phyloP scores from a whole-genome alignment of 2,329 filamentous ascomycete species.

The Escovopsis sp. region DNA sequence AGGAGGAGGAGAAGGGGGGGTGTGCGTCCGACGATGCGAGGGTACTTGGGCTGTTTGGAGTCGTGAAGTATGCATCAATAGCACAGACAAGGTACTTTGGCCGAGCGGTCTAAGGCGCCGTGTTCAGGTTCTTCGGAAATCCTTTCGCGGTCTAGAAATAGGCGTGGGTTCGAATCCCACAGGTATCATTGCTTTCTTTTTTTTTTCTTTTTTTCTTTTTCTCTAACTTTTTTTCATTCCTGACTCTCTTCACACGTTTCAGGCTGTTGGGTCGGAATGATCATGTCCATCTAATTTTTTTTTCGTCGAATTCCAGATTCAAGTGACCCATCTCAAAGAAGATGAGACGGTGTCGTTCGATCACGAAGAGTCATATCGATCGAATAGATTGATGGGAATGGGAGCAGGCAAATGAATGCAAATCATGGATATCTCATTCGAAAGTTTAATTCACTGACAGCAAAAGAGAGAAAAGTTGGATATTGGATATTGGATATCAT shows the following conservation, averaged over 20 bases:
- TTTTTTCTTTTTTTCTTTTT: not conserved
- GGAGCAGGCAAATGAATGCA: no score
- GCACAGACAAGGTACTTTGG: slow-evolving; percentile 11
- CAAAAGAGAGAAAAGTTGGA: no score
- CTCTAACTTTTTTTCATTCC: not conserved
- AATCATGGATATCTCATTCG: no score
- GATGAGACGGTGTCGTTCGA: no score
- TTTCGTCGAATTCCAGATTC: no score
- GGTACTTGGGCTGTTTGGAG: not conserved
- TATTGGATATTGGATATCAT: no score
- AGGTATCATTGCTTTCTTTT: slow-evolving; percentile 12
- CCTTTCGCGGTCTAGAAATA: slow-evolving; percentile 15
- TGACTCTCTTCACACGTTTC: not conserved
- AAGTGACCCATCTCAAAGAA: no score
- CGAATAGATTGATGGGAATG: no score
- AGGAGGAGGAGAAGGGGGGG: not conserved
- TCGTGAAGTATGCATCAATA: not conserved
- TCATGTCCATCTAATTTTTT: no score
- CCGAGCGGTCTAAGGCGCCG: slow-evolving; percentile 13
- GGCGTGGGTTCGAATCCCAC: slow-evolving; percentile 20
- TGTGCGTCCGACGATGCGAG: not conserved
- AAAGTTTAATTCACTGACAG: no score
- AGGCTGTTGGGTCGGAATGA: no score
- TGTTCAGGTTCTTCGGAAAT: slow-evolving; percentile 7
- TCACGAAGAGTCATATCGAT: no score